phyloP scores from a whole-genome alignment of 2,329 filamentous ascomycete genomes.

The Ascosphaera apis region DNA sequence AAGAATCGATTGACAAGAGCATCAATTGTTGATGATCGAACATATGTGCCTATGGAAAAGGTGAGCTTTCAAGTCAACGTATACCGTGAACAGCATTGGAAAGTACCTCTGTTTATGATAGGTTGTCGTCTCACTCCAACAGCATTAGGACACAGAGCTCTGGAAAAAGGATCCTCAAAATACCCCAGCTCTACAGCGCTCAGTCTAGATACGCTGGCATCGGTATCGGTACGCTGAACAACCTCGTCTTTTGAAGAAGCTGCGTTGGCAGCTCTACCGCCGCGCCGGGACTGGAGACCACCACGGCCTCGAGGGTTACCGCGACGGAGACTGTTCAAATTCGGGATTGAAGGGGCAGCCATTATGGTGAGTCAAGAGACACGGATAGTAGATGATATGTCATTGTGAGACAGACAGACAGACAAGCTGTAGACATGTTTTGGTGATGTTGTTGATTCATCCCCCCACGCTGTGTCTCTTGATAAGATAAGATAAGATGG shows the following conservation, averaged over 20 bases:
- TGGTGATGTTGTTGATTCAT: no score
- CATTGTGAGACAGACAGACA: no score
- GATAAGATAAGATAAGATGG: no score
- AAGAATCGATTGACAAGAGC: constrained; percentile 52
- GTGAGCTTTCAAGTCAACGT: constrained; percentile 1
- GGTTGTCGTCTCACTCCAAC: constrained; percentile 42
- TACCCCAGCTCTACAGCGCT: constrained; percentile 78
- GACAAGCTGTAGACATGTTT: no score
- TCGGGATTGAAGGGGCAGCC: constrained; percentile 55
- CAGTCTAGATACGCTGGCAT: constrained; percentile 69
- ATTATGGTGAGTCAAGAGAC: constrained; percentile 20
- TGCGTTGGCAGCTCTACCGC: constrained; percentile 7
- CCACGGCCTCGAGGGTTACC: constrained; percentile 22
- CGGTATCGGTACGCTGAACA: constrained; percentile 74
- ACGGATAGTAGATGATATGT: not conserved
- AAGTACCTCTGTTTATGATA: constrained; percentile 72
- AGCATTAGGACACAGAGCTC: constrained; percentile 35
- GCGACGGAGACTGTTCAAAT: constrained; percentile 40
- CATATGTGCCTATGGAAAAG: constrained; percentile 54
- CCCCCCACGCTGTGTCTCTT: no score
- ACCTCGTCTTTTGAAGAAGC: constrained; percentile 37
- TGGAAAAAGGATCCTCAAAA: constrained; percentile 57
- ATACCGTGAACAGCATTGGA: not conserved
- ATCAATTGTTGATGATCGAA: constrained; percentile 67
- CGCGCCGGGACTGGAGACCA: constrained; percentile 13